Evolutionary conservation across 2,329 filamentous ascomycete genomes (phyloP).

Genomic region (Emmonsiellopsis sp.): DNA sequence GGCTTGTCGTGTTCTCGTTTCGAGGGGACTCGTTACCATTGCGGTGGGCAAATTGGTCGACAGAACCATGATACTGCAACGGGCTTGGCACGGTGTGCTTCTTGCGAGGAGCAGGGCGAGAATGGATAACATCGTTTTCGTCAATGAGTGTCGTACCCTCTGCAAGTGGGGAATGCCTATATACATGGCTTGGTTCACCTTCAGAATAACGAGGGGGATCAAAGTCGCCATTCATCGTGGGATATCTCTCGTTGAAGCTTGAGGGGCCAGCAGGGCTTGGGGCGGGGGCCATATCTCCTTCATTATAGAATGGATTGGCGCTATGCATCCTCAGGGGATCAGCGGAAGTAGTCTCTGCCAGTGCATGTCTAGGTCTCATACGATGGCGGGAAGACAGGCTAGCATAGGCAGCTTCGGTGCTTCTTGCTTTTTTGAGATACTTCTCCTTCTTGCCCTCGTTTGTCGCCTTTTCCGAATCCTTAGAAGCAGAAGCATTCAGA

Average conservation of each 20-base stretch:
- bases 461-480: background rate
- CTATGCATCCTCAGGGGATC: background rate
- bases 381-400: background rate
- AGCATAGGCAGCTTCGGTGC: background rate
- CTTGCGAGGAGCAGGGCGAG: background rate
- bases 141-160: background rate
- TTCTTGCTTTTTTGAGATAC: constrained; percentile 1
- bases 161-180: background rate
- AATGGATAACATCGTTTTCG: background rate
- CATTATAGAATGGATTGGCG: constrained; percentile 1
- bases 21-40: background rate
- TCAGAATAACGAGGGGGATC: background rate
- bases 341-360: background rate
- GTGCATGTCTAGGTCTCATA: background rate
- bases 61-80: background rate
- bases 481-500: background rate
- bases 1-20: background rate
- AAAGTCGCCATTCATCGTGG: background rate
- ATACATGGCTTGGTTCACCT: background rate
- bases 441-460: background rate
- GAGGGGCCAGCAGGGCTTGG: background rate
- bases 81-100: background rate
- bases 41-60: background rate
- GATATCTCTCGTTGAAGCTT: constrained; percentile 1
- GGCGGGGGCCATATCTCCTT: background rate